Evolutionary conservation across 1,139 yeast species (phyloP).

Genomic region (Petasospora fabianii): DNA sequence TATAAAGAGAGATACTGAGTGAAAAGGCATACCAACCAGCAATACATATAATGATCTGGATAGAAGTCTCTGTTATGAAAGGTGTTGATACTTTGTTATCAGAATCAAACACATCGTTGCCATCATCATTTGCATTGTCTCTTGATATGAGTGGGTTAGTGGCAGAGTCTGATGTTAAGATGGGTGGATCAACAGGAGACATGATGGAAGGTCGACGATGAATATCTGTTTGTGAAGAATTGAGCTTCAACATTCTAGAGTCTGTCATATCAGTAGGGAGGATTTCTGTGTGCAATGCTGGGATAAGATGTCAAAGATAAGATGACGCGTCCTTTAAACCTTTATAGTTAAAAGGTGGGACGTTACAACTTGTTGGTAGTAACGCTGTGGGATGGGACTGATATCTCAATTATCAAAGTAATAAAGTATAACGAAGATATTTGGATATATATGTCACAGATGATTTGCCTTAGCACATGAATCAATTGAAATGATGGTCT

Average conservation of each 20-base stretch:
- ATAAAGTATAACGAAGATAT: too few species aligned
- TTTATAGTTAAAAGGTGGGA: too few species aligned
- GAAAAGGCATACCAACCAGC: constrained; percentile 56
- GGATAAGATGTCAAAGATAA: too few species aligned
- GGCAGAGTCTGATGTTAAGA: neutral
- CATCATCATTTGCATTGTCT: neutral
- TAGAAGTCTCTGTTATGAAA: constrained; percentile 13
- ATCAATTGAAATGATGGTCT: too few species aligned
- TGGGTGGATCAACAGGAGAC: constrained; percentile 11
- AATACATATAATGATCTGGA: constrained; percentile 23
- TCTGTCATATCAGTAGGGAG: too few species aligned
- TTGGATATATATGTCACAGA: too few species aligned
- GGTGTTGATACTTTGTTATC: constrained; percentile 4
- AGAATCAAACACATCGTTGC: neutral
- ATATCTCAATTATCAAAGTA: too few species aligned
- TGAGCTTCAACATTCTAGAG: constrained; percentile 9
- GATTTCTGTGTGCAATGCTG: too few species aligned
- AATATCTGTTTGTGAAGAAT: constrained; percentile 19
- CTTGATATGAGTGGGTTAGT: constrained; percentile 3
- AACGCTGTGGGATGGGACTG: too few species aligned
- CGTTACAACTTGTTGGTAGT: too few species aligned
- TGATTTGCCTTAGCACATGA: too few species aligned
- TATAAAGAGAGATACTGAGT: constrained; percentile 77
- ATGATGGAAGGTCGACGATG: constrained; percentile 19
- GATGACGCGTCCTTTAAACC: too few species aligned